phyloP scores from a whole-genome alignment of 2,329 filamentous ascomycete species.

The Claviceps sorghi region DNA sequence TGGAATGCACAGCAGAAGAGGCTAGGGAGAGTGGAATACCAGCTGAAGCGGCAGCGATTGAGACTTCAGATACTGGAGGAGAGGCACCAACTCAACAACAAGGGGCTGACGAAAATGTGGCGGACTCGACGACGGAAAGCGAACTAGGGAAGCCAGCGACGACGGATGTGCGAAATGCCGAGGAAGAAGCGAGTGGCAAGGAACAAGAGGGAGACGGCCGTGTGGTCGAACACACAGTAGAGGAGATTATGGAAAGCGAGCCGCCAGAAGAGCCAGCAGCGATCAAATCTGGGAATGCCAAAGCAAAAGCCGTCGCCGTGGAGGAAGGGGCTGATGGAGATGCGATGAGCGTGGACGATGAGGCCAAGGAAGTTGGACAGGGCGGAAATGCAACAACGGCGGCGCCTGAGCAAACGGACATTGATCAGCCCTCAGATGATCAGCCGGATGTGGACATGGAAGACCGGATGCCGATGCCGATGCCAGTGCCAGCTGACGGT shows the following conservation, averaged over 20 bases:
- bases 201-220: background rate
- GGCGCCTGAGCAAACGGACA: background rate
- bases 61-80: no score
- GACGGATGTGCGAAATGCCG: background rate
- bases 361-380: background rate
- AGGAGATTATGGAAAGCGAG: background rate
- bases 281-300: background rate
- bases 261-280: background rate
- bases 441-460: constrained; percentile 5
- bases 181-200: background rate
- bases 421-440: background rate
- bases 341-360: background rate
- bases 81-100: no score
- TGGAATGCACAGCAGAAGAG: no score
- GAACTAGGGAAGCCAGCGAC: background rate
- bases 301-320: background rate
- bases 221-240: background rate
- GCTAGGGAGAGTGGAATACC: no score
- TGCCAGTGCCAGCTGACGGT: background rate
- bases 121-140: no score
- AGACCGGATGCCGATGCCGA: background rate
- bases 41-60: no score
- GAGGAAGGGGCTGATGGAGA: background rate
- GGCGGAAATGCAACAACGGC: background rate
- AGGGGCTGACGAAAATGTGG: no score